These are phyloP conservation scores for Galerina marginata DNA, from an alignment of 768 basidiomycete species.

Conservation along the genomic window DNA sequence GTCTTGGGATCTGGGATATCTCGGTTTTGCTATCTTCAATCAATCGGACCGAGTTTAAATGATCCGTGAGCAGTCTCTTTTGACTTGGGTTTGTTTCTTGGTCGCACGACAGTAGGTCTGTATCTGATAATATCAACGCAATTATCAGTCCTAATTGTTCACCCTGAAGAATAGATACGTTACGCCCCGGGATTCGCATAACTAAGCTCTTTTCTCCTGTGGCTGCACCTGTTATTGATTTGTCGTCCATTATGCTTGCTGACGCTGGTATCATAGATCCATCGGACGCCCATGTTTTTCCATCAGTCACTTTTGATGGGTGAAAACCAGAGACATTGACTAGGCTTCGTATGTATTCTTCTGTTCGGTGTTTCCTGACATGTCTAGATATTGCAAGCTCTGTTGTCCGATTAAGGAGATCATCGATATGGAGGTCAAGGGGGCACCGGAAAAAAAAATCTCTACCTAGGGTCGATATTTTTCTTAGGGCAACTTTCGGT, in stretches of 20 bases:
- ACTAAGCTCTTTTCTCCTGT: slow-evolving; percentile 1
- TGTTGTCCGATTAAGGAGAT: not conserved
- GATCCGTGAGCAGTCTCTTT: slow-evolving; percentile 12
- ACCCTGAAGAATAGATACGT: slow-evolving; percentile 16
- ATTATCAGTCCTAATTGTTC: slow-evolving; percentile 12
- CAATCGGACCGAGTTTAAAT: slow-evolving; percentile 14
- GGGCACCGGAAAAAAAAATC: no score
- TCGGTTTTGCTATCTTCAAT: slow-evolving; percentile 5
- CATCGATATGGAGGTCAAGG: not conserved
- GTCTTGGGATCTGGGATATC: not conserved
- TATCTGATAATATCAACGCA: not conserved
- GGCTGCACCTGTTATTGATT: slow-evolving; percentile 2
- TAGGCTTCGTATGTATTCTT: not conserved
- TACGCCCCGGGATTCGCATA: slow-evolving; percentile 6
- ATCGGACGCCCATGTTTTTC: slow-evolving; percentile 17
- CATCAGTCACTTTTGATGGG: not conserved
- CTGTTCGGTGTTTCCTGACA: not conserved
- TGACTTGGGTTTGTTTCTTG: no score
- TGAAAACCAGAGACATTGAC: not conserved
- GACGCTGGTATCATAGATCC: slow-evolving; percentile 16
- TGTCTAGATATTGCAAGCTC: not conserved
- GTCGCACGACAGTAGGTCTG: no score
- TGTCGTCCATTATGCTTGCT: slow-evolving; percentile 2
- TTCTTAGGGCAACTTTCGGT: no score
- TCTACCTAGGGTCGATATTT: no score